Percentiles rank a stretch among this genome's conserved stretches.
Conservation (phyloP, 345 rosid genomes). For the Litchi chinensis region DNA sequence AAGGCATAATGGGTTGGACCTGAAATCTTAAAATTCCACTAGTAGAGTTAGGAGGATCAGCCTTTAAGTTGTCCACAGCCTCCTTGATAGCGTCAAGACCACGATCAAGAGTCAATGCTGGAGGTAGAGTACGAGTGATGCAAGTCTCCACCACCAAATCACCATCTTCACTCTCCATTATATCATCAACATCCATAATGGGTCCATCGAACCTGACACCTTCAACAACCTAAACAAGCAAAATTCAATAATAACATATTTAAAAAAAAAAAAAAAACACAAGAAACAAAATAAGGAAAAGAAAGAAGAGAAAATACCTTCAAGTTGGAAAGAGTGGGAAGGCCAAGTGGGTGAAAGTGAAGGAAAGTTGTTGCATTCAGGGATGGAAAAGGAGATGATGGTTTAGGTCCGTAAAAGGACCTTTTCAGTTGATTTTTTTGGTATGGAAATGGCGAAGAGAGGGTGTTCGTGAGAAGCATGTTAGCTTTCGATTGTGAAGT, state of each 20-base stretch:
- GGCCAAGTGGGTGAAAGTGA: conserved; percentile 12
- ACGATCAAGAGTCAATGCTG: conserved; percentile 74
- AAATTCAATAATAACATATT: not conserved
- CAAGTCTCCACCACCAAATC: conserved; percentile 63
- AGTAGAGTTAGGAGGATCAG: conserved; percentile 58
- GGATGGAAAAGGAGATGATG: conserved; percentile 19
- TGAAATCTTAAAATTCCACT: conserved; percentile 70
- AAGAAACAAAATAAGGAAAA: not conserved
- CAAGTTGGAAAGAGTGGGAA: not conserved
- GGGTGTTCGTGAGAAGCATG: not conserved
- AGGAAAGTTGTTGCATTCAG: conserved; percentile 16
- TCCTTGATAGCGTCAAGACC: conserved; percentile 61
- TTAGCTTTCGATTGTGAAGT: not conserved
- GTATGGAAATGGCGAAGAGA: not conserved
- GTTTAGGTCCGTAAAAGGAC: not conserved
- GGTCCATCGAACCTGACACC: conserved; percentile 70
- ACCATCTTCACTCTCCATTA: conserved; percentile 43
- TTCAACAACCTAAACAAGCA: conserved; percentile 31
- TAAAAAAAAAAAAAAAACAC: too few relatives aligned
- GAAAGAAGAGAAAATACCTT: conserved; percentile 10
- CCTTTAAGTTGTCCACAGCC: conserved; percentile 61
- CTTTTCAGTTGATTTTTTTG: not conserved
- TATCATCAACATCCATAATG: conserved; percentile 32
- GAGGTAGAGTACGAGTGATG: conserved; percentile 67
- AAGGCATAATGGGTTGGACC: conserved; percentile 36